Base-by-base conservation (phyloP, 164 flowering plant genomes). In the Dillenia turbinata region DNA sequence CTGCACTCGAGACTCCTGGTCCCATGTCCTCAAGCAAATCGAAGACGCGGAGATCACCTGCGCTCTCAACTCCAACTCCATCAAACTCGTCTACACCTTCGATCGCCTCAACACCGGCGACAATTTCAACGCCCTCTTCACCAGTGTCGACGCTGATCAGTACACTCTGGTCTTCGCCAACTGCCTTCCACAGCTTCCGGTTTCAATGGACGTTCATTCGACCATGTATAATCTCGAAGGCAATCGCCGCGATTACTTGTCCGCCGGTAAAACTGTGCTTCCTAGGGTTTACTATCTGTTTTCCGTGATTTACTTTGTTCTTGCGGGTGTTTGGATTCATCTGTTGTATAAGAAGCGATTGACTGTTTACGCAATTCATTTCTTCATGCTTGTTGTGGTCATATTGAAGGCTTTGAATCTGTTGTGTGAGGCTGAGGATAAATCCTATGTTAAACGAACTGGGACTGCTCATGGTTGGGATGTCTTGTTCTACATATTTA, bases 391-490 rank as follows among this genome's bases (percentile, higher is more conserved):
- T 1, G 87, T 85, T 10, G 91, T 93, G 0, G 66, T 90, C 53
- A 9, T 85, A 6, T n/a, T 87, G 63, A 89, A 89, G 52, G 78
- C 87, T 1, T 51, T 93, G 67, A 88, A 93, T 67, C 69, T 93
- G 5, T 43, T 90, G 5, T 93, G 90, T 45, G 98, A 86, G 60
- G 96, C 94, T 0, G 98, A 93, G 85, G 97, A 90, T 61, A 93
- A 90, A 54, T 79, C 86, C 1, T 87, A 79, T 64, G 83, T 90
- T 49, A 93, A 90, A 75, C 73, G 85, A 13, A 90, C 97, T 0
- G 98, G 97, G 1, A 80, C 74, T 44, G 92, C 97, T 0, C 98
- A 93, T 33, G 98, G 97, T 1, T 93, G 98, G 98, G 98, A 93
- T 69, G 92, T 92, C n/a, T 60, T 90, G 77, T 92, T 92, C 65